phyloP scores from a whole-genome alignment of 768 basidiomycete species.

The Suillus spraguei region DNA sequence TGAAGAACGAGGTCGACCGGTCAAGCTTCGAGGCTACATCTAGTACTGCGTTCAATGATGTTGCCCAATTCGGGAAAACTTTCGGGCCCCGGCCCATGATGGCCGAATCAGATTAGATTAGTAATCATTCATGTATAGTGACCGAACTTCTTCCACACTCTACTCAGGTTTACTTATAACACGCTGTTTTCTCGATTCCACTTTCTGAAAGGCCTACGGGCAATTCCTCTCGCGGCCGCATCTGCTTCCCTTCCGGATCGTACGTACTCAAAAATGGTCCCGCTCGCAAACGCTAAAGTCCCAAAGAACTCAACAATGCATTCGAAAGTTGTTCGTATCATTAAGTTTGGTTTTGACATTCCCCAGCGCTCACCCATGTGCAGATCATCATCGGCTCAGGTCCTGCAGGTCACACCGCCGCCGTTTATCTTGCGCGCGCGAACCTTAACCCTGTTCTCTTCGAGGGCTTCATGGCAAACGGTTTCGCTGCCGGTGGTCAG shows the following conservation, averaged over 20 bases:
- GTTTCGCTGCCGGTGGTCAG: constrained; percentile 97
- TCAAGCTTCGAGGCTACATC: not conserved
- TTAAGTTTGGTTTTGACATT: not conserved
- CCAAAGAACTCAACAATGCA: constrained; percentile 71
- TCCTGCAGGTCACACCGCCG: constrained; percentile 95
- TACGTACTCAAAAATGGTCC: constrained; percentile 48
- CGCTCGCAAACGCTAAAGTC: constrained; percentile 41
- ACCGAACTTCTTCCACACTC: too few species aligned
- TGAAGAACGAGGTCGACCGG: not conserved
- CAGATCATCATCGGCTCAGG: constrained; percentile 93
- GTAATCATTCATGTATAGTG: not conserved
- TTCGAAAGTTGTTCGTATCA: constrained; percentile 64
- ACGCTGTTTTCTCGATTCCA: constrained; percentile 33
- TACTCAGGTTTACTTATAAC: not conserved
- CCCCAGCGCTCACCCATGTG: not conserved
- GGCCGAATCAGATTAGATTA: constrained; percentile 3
- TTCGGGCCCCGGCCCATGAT: not conserved
- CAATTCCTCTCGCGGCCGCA: constrained; percentile 28
- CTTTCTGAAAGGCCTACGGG: constrained; percentile 33
- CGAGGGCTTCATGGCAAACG: constrained; percentile 99
- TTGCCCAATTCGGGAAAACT: not conserved
- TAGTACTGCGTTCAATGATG: not conserved
- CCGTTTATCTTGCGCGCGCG: constrained; percentile 94
- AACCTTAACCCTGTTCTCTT: constrained; percentile 93
- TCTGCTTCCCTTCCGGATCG: constrained; percentile 20